Conservation (phyloP, 345 rosid genomes). For the Hypericum perforatum region DNA sequence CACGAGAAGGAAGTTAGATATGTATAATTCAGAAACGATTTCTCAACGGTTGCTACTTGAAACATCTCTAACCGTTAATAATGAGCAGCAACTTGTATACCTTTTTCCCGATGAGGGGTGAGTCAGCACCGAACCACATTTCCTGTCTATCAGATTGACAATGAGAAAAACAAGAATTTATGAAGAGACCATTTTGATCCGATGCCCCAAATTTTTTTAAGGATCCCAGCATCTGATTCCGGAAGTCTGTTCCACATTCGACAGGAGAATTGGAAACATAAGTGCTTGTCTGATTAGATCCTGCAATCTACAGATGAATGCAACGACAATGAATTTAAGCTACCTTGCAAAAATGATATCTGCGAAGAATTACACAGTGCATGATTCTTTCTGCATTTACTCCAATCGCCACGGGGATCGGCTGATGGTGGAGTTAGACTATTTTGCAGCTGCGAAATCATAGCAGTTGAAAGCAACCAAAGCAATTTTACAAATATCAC, state of each 20-base stretch:
- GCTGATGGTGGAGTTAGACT: conserved; percentile 19
- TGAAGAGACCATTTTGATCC: conserved; percentile 19
- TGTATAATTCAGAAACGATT: not conserved
- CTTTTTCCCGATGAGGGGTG: conserved; percentile 16
- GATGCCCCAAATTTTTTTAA: conserved; percentile 12
- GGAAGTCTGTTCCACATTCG: conserved; percentile 17
- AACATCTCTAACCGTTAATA: not conserved
- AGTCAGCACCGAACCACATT: conserved; percentile 19
- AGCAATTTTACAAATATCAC: too few species aligned
- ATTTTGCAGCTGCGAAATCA: conserved; percentile 11
- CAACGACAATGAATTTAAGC: conserved; percentile 1
- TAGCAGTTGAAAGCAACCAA: conserved; percentile 2
- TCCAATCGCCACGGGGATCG: conserved; percentile 21
- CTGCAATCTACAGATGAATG: too few species aligned
- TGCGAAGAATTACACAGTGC: conserved; percentile 20
- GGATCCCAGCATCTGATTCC: conserved; percentile 19
- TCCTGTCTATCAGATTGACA: conserved; percentile 26
- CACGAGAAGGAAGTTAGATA: too few species aligned
- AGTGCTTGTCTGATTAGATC: too few species aligned
- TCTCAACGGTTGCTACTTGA: not conserved
- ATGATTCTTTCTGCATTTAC: conserved; percentile 15
- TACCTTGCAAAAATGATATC: conserved; percentile 23
- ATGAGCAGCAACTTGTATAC: conserved; percentile 1
- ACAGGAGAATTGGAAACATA: too few species aligned
- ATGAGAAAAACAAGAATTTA: conserved; percentile 27